Evolutionary conservation across 2,329 filamentous ascomycete species (phyloP).

Genomic region (Beauveria bassiana): DNA sequence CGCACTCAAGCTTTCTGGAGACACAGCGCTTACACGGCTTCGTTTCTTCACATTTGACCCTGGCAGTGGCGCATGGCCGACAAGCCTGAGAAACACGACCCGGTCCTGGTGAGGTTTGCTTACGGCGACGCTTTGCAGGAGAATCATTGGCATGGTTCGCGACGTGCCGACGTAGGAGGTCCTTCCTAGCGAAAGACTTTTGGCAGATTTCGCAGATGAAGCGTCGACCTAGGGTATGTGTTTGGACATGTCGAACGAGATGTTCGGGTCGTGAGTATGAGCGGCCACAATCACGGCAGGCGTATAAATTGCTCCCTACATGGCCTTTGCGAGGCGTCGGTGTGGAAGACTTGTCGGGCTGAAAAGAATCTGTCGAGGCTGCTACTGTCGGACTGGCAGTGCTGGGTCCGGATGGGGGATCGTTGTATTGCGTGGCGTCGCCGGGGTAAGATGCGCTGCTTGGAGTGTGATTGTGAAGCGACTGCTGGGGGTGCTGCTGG

Average conservation of each 20-base stretch:
- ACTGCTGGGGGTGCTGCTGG: slow-evolving; percentile 1
- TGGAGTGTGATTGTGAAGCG: not conserved
- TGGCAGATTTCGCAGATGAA: slow-evolving; percentile 43
- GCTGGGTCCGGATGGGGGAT: not conserved
- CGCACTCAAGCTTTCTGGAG: slow-evolving; percentile 38
- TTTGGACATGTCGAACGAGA: slow-evolving; percentile 43
- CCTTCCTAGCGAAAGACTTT: slow-evolving; percentile 46
- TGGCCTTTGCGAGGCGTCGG: slow-evolving; percentile 19
- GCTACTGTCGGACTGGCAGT: not conserved
- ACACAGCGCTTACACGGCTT: slow-evolving; percentile 47
- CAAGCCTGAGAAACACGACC: slow-evolving; percentile 47
- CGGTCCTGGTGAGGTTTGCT: slow-evolving; percentile 35
- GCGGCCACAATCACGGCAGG: slow-evolving; percentile 43
- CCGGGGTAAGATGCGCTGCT: not conserved
- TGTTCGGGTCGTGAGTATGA: slow-evolving; percentile 47
- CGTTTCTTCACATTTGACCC: slow-evolving; percentile 47
- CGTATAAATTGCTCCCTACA: slow-evolving; percentile 30
- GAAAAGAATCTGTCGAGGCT: not conserved
- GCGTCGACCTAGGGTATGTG: slow-evolving; percentile 42
- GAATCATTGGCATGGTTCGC: slow-evolving; percentile 43
- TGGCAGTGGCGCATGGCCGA: slow-evolving; percentile 40
- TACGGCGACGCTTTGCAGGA: slow-evolving; percentile 39
- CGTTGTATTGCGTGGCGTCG: not conserved
- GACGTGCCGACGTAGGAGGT: slow-evolving; percentile 45
- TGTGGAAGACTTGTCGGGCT: slow-evolving; percentile 2